A percentile compares a stretch with the other conserved stretches of the same genome.
Evolutionary conservation across 1,284 basidiomycete species (phyloP).

Genomic region (Cutaneotrichosporon sp.): DNA sequence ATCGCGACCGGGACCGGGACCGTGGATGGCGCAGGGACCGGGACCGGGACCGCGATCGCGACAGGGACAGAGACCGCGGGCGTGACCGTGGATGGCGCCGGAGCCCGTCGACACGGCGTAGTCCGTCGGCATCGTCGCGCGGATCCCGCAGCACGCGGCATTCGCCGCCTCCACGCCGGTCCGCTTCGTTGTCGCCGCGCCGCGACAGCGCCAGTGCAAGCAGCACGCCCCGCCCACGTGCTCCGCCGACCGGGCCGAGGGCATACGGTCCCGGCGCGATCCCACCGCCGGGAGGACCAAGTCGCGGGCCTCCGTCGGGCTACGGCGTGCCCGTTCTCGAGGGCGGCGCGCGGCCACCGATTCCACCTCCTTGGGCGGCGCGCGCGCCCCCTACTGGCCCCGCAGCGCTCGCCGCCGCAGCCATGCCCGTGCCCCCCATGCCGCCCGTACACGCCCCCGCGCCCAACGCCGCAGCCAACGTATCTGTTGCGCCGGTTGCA

Average conservation of each 20-base stretch:
- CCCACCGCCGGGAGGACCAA: background rate
- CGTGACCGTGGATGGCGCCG: background rate
- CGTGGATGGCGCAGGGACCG: background rate
- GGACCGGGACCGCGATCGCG: slow-evolving; percentile 2
- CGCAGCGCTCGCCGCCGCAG: background rate
- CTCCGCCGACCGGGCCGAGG: slow-evolving; percentile 23
- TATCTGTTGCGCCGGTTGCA: background rate
- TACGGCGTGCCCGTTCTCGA: background rate
- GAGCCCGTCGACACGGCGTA: background rate
- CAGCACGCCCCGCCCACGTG: slow-evolving; percentile 19
- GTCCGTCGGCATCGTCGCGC: background rate
- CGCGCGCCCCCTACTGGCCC: background rate
- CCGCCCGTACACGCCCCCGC: background rate
- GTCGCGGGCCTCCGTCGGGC: slow-evolving; percentile 1
- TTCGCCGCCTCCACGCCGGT: background rate
- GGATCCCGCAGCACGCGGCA: background rate
- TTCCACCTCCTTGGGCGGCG: background rate
- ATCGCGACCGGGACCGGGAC: background rate
- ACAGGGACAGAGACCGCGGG: background rate
- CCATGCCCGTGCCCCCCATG: background rate
- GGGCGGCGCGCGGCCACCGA: background rate
- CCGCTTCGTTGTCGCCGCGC: slow-evolving; percentile 21
- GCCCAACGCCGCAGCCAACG: background rate
- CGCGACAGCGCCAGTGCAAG: slow-evolving; percentile 20
- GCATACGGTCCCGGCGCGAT: slow-evolving; percentile 14